phyloP scores from a whole-genome alignment of 225 moss, liverwort and hornwort genomes.

The Bryoerythrophyllum caledonicum region DNA sequence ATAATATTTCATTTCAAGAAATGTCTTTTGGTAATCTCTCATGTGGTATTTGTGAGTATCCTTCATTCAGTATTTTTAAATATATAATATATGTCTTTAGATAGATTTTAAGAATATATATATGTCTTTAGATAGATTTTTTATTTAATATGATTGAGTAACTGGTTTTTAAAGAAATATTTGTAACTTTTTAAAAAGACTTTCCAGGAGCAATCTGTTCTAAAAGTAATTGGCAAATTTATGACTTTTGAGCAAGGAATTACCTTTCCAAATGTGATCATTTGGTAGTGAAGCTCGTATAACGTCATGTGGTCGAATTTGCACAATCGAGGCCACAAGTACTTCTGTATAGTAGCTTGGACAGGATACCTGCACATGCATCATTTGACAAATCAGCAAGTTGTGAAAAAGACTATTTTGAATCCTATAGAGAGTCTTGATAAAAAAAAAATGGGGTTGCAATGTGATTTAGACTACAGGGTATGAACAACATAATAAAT shows the following conservation, averaged over 20 bases:
- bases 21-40: no score
- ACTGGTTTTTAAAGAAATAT: no score
- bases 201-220: no score
- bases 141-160: no score
- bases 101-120: no score
- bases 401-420: neutral
- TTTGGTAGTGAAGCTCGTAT: constrained; percentile 97
- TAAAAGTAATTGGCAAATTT: neutral
- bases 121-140: no score
- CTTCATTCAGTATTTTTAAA: no score
- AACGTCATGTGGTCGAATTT: constrained; percentile 79
- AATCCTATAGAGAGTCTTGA: neutral
- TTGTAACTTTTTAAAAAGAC: no score
- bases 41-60: no score
- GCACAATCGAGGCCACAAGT: constrained; percentile 94
- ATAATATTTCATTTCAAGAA: no score
- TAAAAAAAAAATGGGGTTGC: neutral
- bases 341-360: constrained; percentile 95
- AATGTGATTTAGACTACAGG: neutral
- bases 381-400: neutral
- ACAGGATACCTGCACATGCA: constrained; percentile 73
- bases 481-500: no score
- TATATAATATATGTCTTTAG: no score
- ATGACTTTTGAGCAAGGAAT: neutral
- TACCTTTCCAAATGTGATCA: constrained; percentile 99